phyloP scores from a whole-genome alignment of 177 flowering plant genomes.

The Telopea speciosissima region DNA sequence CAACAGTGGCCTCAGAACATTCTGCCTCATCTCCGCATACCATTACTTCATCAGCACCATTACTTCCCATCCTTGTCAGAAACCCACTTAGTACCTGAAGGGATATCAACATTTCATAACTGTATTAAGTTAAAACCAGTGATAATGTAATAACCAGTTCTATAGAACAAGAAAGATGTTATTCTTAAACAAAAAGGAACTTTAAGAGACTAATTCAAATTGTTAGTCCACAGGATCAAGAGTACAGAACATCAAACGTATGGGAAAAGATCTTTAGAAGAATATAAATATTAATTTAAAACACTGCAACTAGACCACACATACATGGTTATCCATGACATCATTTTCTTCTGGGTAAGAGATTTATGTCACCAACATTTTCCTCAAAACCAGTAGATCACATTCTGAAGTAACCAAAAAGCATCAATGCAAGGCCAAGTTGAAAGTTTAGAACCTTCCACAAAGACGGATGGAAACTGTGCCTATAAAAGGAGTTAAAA shows the following conservation, averaged over 20 bases:
- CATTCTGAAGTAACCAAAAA: neutral
- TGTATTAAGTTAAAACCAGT: neutral
- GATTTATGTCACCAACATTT: too few relatives aligned
- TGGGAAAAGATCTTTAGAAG: neutral
- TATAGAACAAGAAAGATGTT: neutral
- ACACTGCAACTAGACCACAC: neutral
- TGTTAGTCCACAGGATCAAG: neutral
- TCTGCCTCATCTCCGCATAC: constrained; percentile 32
- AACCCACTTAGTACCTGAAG: constrained; percentile 9
- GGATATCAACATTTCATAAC: neutral
- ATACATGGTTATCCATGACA: neutral
- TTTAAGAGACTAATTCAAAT: neutral
- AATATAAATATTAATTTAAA: too few relatives aligned
- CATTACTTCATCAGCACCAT: constrained; percentile 29
- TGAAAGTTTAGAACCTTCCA: neutral
- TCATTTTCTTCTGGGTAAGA: too few relatives aligned
- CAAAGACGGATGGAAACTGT: neutral
- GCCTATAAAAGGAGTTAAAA: neutral
- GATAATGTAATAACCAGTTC: neutral
- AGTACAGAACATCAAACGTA: too few relatives aligned
- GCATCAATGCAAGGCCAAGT: neutral
- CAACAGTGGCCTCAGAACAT: constrained; percentile 64
- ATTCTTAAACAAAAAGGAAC: neutral
- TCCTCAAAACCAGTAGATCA: too few relatives aligned
- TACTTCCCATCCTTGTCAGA: constrained; percentile 45